Percentiles rank a stretch among this genome's conserved stretches.
Conservation (phyloP, 148 eudicot species). For the Cornus suecica region DNA sequence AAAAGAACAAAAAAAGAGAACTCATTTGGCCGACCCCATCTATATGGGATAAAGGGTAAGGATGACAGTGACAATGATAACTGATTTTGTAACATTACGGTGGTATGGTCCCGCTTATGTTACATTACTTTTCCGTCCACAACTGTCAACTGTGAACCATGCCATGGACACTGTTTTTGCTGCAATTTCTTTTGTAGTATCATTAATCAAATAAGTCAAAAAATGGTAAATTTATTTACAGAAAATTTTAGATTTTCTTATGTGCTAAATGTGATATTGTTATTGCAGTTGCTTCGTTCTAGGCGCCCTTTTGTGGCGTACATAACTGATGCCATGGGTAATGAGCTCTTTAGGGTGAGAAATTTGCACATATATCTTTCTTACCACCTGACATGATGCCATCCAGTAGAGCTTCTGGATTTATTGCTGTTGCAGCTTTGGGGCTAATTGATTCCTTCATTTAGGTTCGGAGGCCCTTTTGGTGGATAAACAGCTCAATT, state of each 20-base stretch:
- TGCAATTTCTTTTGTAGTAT: neutral
- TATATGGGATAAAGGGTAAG: too few relatives aligned
- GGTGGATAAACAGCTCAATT: constrained; percentile 98
- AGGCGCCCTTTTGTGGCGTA: constrained; percentile 88
- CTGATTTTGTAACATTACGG: neutral
- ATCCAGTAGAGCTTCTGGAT: neutral
- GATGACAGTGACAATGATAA: too few relatives aligned
- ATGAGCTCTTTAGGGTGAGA: constrained; percentile 77
- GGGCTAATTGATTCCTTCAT: constrained; percentile 21
- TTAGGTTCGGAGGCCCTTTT: constrained; percentile 95
- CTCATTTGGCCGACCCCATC: too few relatives aligned
- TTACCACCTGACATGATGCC: neutral
- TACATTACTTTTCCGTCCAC: too few relatives aligned
- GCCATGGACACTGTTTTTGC: neutral
- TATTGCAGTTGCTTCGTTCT: constrained; percentile 75
- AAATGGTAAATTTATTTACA: neutral
- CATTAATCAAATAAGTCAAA: constrained; percentile 5
- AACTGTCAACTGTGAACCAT: too few relatives aligned
- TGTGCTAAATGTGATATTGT: constrained; percentile 16
- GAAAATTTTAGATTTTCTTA: neutral
- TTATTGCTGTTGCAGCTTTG: constrained; percentile 9
- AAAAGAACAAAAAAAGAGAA: too few relatives aligned
- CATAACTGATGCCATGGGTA: constrained; percentile 82
- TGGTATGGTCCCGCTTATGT: neutral
- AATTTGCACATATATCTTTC: constrained; percentile 7